A percentile compares a stretch with the other conserved stretches of the same genome.
Evolutionary conservation across 2,329 filamentous ascomycete genomes (phyloP).

Genomic region (Dothidotthia symphoricarpi): DNA sequence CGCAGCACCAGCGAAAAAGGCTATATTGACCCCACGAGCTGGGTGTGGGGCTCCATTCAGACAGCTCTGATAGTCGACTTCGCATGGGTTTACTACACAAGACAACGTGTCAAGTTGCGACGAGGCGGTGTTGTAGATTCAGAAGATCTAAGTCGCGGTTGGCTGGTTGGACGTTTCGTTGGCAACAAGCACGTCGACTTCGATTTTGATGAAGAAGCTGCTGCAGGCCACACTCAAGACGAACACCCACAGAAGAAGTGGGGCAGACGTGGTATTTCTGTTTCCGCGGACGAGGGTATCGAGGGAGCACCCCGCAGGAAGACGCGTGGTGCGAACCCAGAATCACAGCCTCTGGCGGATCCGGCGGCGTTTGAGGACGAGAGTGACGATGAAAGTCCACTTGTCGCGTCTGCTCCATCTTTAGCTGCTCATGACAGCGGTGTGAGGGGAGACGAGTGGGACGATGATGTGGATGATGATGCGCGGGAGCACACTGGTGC

Average conservation of each 20-base stretch:
- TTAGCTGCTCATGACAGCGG: constrained; percentile 29
- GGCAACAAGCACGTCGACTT: constrained; percentile 55
- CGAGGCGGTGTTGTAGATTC: constrained; percentile 85
- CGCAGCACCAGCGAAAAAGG: constrained; percentile 59
- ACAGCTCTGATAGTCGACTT: constrained; percentile 91
- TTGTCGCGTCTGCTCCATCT: constrained; percentile 10
- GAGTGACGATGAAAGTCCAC: constrained; percentile 46
- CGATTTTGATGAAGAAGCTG: constrained; percentile 58
- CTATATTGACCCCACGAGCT: constrained; percentile 67
- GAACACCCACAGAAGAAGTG: constrained; percentile 48
- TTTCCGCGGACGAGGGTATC: constrained; percentile 58
- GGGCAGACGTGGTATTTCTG: constrained; percentile 59
- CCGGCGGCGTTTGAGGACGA: constrained; percentile 50
- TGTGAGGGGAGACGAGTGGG: constrained; percentile 42
- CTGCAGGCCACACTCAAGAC: constrained; percentile 39
- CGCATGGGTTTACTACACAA: constrained; percentile 92
- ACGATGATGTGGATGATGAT: constrained; percentile 39
- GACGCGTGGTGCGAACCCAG: constrained; percentile 19
- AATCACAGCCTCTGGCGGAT: constrained; percentile 45
- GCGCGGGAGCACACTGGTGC: constrained; percentile 27
- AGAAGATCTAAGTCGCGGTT: constrained; percentile 82
- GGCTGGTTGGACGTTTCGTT: constrained; percentile 77
- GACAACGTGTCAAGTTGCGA: constrained; percentile 90
- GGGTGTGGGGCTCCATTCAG: constrained; percentile 86
- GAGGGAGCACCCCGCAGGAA: constrained; percentile 33